A percentile compares a stretch with the other conserved stretches of the same genome.
Conservation (phyloP, 148 eudicot genomes). For the Spergularia marina region DNA sequence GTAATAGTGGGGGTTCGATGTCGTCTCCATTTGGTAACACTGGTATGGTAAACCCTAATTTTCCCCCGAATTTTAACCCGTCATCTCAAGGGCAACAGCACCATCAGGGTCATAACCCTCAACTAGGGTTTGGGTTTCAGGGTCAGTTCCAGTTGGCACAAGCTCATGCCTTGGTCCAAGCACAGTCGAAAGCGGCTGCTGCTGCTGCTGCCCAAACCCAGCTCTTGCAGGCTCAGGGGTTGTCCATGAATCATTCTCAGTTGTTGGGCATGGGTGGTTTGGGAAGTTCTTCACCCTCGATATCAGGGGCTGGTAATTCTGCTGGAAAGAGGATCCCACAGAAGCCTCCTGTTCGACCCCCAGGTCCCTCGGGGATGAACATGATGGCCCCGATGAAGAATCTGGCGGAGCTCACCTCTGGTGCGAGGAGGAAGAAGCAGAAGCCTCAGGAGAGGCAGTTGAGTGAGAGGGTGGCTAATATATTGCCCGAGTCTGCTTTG, state of each 20-base stretch:
- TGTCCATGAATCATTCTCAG: slow-evolving; percentile 51
- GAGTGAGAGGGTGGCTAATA: slow-evolving; percentile 68
- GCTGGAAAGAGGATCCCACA: slow-evolving; percentile 52
- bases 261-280: slow-evolving; percentile 43
- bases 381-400: slow-evolving; percentile 62
- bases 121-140: slow-evolving; percentile 54
- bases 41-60: slow-evolving; percentile 46
- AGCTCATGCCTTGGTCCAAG: slow-evolving; percentile 51
- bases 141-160: slow-evolving; percentile 64
- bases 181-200: slow-evolving; percentile 50
- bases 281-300: slow-evolving; percentile 39
- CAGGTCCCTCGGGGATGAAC: slow-evolving; percentile 41
- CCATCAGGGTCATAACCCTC: slow-evolving; percentile 52
- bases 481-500: slow-evolving; percentile 87
- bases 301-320: slow-evolving; percentile 33
- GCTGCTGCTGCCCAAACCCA: slow-evolving; percentile 61
- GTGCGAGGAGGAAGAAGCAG: slow-evolving; percentile 77
- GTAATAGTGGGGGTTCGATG: slow-evolving; percentile 36
- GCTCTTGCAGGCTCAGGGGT: slow-evolving; percentile 66
- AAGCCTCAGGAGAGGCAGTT: slow-evolving; percentile 77
- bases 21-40: slow-evolving; percentile 64
- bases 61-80: slow-evolving; percentile 49
- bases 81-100: slow-evolving; percentile 28
- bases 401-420: slow-evolving; percentile 64
- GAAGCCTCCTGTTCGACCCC: slow-evolving; percentile 75